Conservation (phyloP, 441 rosid species). For the Adansonia grandidieri region DNA sequence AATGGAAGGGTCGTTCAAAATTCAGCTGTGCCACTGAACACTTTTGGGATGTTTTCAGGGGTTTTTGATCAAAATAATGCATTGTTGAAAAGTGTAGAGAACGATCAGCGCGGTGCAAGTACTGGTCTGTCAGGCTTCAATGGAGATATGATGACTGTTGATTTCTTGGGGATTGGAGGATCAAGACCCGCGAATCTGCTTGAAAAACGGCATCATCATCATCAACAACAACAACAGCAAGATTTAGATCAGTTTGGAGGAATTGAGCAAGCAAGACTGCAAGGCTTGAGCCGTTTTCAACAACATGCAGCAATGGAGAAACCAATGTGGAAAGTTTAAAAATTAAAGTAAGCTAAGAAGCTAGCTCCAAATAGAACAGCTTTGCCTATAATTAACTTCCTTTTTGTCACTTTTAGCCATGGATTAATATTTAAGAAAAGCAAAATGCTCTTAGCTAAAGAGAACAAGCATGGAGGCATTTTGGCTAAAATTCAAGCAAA, state of each 20-base stretch:
- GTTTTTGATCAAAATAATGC: constrained; percentile 39
- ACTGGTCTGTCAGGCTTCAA: constrained; percentile 28
- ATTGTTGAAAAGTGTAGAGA: constrained; percentile 37
- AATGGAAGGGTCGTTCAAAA: constrained; percentile 6
- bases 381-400: background rate
- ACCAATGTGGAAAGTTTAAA: constrained; percentile 49
- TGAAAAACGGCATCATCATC: constrained; percentile 37
- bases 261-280: constrained; percentile 33
- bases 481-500: background rate
- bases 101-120: background rate
- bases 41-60: constrained; percentile 48
- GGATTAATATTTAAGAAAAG: background rate
- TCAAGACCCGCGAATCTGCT: constrained; percentile 35
- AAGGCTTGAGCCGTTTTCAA: constrained; percentile 44
- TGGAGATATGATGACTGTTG: constrained; percentile 56
- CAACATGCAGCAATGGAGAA: constrained; percentile 46
- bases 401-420: background rate
- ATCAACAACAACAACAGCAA: constrained; percentile 33
- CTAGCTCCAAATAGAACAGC: background rate
- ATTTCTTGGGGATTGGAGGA: constrained; percentile 66
- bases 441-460: constrained; percentile 23
- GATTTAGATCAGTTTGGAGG: constrained; percentile 35
- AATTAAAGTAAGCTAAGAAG: constrained; percentile 9
- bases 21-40: constrained; percentile 30
- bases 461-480: constrained; percentile 21